phyloP scores from a whole-genome alignment of 164 flowering plant species.

The Dillenia turbinata region DNA sequence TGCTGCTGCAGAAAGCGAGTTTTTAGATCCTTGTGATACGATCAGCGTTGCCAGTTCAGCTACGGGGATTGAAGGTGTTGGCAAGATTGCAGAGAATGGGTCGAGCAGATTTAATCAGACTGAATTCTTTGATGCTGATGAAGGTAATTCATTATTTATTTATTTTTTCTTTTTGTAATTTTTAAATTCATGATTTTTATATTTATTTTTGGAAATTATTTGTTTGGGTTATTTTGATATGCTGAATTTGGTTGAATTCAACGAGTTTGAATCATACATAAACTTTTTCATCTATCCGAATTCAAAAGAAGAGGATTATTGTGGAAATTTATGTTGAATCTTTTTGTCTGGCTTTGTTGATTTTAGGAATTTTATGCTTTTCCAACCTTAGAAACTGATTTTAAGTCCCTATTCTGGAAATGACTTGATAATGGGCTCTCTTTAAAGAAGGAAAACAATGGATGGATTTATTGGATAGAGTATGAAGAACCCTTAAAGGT shows the following conservation, averaged over 20 bases:
- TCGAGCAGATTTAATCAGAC: slow-evolving; percentile 8
- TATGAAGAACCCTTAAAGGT: too few relatives aligned
- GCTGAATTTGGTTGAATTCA: too few relatives aligned
- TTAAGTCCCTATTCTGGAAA: too few relatives aligned
- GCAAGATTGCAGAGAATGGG: neutral
- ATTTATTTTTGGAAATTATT: neutral
- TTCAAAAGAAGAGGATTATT: too few relatives aligned
- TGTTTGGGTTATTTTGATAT: neutral
- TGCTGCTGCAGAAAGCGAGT: neutral
- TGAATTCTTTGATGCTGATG: slow-evolving; percentile 29
- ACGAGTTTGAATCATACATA: too few relatives aligned
- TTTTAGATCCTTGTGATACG: slow-evolving; percentile 13
- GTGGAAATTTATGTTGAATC: too few relatives aligned
- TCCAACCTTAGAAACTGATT: too few relatives aligned
- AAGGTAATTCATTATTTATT: slow-evolving; percentile 12
- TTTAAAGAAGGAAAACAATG: too few relatives aligned
- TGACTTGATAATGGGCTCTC: too few relatives aligned
- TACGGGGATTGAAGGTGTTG: neutral
- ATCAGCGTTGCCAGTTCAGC: slow-evolving; percentile 12
- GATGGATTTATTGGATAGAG: too few relatives aligned
- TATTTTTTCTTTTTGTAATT: neutral
- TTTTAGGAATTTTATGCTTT: too few relatives aligned
- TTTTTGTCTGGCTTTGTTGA: too few relatives aligned
- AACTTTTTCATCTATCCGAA: neutral
- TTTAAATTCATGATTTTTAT: neutral